Evolutionary conservation across 2,329 filamentous ascomycete species (phyloP).

Genomic region (Fusarium scirpi): DNA sequence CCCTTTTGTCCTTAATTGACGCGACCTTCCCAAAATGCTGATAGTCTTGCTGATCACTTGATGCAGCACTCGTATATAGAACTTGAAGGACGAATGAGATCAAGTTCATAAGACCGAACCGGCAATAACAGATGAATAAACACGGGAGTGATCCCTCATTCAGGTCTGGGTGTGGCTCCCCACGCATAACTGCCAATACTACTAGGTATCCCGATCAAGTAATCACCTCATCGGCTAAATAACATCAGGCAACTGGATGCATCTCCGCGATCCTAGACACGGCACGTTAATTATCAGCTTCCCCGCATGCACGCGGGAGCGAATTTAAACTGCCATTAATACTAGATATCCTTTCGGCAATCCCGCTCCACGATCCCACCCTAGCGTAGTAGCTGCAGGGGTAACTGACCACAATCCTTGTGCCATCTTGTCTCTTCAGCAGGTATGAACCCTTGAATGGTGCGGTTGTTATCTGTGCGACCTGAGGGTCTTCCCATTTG

Average conservation of each 20-base stretch:
- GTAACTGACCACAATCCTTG: neutral
- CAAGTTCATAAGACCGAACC: neutral
- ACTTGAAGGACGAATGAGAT: no score
- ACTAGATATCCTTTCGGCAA: neutral
- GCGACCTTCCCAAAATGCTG: no score
- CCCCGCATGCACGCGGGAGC: neutral
- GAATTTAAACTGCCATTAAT: neutral
- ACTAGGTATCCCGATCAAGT: neutral
- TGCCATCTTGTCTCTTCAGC: neutral
- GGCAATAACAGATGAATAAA: neutral
- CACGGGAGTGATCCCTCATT: neutral
- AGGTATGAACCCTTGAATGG: neutral
- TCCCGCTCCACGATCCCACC: neutral
- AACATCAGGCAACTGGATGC: neutral
- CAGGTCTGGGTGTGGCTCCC: neutral
- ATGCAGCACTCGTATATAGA: no score
- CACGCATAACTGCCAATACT: neutral
- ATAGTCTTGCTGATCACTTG: no score
- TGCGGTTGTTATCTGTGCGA: neutral
- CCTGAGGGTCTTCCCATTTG: neutral
- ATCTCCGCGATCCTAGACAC: neutral
- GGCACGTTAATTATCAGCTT: neutral
- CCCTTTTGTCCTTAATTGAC: no score
- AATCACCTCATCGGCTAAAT: neutral
- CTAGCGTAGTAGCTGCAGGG: neutral